A percentile compares a stretch with the other conserved stretches of the same genome.
These are phyloP conservation scores for Myotisia sp. DNA, from an alignment of 2,329 filamentous ascomycete species.

Conservation along the genomic window DNA sequence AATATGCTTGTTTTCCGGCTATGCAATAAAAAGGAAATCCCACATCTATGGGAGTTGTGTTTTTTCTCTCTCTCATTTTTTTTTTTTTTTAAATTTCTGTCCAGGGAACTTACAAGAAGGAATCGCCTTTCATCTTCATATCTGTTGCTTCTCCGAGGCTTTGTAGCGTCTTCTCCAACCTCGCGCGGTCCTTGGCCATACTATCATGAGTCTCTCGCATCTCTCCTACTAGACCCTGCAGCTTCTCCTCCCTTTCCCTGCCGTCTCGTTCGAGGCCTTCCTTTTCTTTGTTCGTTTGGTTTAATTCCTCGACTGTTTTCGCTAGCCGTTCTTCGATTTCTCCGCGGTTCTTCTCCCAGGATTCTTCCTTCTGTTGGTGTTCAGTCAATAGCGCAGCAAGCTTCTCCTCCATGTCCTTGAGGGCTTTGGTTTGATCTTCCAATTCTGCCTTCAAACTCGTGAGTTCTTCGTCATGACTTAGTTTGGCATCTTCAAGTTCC, in stretches of 20 bases:
- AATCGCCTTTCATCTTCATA: slow-evolving; percentile 35
- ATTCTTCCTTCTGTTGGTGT: slow-evolving; percentile 20
- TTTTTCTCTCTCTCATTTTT: too few relatives aligned
- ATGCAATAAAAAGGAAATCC: slow-evolving; percentile 3
- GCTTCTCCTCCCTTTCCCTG: slow-evolving; percentile 32
- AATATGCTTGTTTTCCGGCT: slow-evolving; percentile 3
- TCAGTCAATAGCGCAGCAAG: slow-evolving; percentile 17
- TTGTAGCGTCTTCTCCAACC: slow-evolving; percentile 37
- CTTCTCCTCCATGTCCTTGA: slow-evolving; percentile 16
- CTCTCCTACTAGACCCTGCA: slow-evolving; percentile 28
- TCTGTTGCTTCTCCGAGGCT: slow-evolving; percentile 38
- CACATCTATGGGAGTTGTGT: slow-evolving; percentile 1
- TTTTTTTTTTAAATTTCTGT: slow-evolving; percentile 3
- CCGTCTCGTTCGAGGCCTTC: slow-evolving; percentile 23
- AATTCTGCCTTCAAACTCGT: slow-evolving; percentile 9
- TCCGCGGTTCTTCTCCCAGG: slow-evolving; percentile 22
- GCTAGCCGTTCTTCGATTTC: slow-evolving; percentile 24
- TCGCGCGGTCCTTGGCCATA: slow-evolving; percentile 38
- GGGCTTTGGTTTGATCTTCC: slow-evolving; percentile 12
- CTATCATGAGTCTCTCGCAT: slow-evolving; percentile 37
- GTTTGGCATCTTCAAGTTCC: slow-evolving; percentile 21
- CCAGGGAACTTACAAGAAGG: slow-evolving; percentile 36
- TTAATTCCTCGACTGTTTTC: slow-evolving; percentile 32
- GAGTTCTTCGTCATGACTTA: slow-evolving; percentile 16
- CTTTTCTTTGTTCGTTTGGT: slow-evolving; percentile 24